A percentile compares a stretch with the other conserved stretches of the same genome.
phyloP scores from a whole-genome alignment of 2,329 filamentous ascomycete genomes.

The Trichoderma sp. region DNA sequence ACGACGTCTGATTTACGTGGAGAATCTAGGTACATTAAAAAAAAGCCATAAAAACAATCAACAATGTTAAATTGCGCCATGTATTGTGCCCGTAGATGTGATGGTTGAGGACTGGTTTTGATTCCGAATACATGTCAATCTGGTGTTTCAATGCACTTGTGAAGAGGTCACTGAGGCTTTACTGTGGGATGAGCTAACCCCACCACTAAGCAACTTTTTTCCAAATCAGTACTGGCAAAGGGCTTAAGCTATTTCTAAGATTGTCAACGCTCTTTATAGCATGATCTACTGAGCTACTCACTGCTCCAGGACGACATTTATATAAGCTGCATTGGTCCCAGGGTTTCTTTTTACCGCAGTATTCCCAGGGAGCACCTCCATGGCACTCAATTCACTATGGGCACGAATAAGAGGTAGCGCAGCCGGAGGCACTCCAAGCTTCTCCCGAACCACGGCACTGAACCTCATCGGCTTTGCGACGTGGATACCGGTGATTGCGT shows the following conservation, averaged over 20 bases:
- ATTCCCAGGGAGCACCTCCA: constrained; percentile 21
- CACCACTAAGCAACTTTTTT: constrained; percentile 14
- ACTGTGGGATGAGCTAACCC: constrained; percentile 16
- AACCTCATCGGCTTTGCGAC: constrained; percentile 56
- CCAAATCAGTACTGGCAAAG: neutral
- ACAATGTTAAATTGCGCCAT: neutral
- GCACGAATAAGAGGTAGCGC: constrained; percentile 30
- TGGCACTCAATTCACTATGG: constrained; percentile 43
- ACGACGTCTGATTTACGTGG: neutral
- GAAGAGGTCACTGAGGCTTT: constrained; percentile 7
- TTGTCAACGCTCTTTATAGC: neutral
- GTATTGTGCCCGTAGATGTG: neutral
- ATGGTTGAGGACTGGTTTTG: neutral
- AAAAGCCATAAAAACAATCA: neutral
- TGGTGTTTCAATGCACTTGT: neutral
- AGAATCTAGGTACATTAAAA: neutral
- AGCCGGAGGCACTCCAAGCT: constrained; percentile 27
- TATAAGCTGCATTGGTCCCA: neutral
- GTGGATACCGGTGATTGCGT: constrained; percentile 63
- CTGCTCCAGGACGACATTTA: neutral
- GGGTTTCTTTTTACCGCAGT: too few relatives aligned
- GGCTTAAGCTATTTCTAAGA: neutral
- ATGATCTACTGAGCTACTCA: neutral
- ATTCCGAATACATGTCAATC: neutral
- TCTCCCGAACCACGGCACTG: constrained; percentile 40